Base-by-base conservation (phyloP, 2,329 filamentous ascomycete species). In the Neopestalotiopsis sp. region DNA sequence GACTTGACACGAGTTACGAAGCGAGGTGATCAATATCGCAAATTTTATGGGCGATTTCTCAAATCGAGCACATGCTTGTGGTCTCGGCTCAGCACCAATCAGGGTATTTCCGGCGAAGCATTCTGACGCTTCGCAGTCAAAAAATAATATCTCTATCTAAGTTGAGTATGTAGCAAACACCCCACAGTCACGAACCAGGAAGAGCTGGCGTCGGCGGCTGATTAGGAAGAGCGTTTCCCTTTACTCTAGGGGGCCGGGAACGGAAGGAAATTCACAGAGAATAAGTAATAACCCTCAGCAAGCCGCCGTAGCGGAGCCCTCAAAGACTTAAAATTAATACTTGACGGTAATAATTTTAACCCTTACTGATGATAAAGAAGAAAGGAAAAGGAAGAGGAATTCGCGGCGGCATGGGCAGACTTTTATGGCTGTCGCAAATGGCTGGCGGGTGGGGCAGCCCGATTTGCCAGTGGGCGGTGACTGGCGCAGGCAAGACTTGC, bases 301-400 rank as follows among this genome's bases (percentile, higher is more conserved):
- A 79, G 77, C 76, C 76, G 73, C 76, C 68, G 69, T 74, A 76
- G 77, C 74, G 76, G 77, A 78, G 77, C 76, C 77, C 72, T 74
- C 75, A 72, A 71, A 70, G 71, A 65, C 71, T 76, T 75, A 76
- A 78, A 77, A 76, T 76, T n/a, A 73, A 74, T 77, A 79, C 78
- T 77, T 79, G 77, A 79, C 77, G 77, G 78, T 79, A 67, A 75
- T 76, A 77, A 74, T 75, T 77, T 77, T 76, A 79, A 75, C 73
- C 77, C 76, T 70, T 75, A 79, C 77, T 79, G 77, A 79, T 79
- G 77, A 78, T 78, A 74, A 75, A 61, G 75, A 78, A 75, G 73
- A 73, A 75, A 75, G 71, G 69, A 69, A 70, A 72, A 71, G 57
- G 58, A 69, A 67, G 24, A 40, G 4, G 24, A 69, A 70, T 70